Percentiles rank a stretch among this genome's conserved stretches.
Evolutionary conservation across 2,329 filamentous ascomycete genomes (phyloP).

Genomic region (Trichophyton rubrum): DNA sequence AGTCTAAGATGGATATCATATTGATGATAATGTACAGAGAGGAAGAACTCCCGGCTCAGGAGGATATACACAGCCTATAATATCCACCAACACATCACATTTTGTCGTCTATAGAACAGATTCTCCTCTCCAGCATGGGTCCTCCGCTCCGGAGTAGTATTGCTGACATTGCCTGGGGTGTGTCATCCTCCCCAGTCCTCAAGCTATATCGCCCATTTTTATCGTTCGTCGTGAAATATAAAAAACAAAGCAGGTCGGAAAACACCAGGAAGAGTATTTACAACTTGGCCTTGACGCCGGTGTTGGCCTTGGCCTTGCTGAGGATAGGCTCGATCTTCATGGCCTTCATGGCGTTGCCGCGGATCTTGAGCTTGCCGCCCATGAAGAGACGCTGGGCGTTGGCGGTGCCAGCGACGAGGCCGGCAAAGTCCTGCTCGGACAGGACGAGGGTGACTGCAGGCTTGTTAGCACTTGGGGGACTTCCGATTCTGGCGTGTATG

Average conservation of each 20-base stretch:
- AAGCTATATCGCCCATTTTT: not conserved
- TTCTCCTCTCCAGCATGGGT: not conserved
- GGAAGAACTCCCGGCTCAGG: not conserved
- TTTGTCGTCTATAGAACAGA: not conserved
- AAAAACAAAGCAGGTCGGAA: too few relatives aligned
- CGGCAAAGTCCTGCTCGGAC: slow-evolving; percentile 74
- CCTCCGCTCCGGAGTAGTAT: not conserved
- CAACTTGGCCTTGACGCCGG: slow-evolving; percentile 60
- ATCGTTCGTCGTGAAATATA: not conserved
- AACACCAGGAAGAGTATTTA: slow-evolving; percentile 27
- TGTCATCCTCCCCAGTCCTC: not conserved
- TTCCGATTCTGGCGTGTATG: not conserved
- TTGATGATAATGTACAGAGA: not conserved
- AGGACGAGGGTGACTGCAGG: slow-evolving; percentile 66
- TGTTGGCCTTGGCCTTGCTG: slow-evolving; percentile 61
- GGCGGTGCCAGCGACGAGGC: slow-evolving; percentile 72
- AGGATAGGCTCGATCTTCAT: slow-evolving; percentile 91
- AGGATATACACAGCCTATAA: not conserved
- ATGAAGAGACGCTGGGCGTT: slow-evolving; percentile 95
- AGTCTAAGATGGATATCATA: not conserved
- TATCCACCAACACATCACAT: not conserved
- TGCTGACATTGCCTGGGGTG: not conserved
- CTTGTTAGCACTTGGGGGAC: not conserved
- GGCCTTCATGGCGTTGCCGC: slow-evolving; percentile 95
- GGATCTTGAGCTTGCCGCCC: slow-evolving; percentile 96